Conservation (phyloP, 2,329 filamentous ascomycete genomes). For the Colletotrichum agaves region DNA sequence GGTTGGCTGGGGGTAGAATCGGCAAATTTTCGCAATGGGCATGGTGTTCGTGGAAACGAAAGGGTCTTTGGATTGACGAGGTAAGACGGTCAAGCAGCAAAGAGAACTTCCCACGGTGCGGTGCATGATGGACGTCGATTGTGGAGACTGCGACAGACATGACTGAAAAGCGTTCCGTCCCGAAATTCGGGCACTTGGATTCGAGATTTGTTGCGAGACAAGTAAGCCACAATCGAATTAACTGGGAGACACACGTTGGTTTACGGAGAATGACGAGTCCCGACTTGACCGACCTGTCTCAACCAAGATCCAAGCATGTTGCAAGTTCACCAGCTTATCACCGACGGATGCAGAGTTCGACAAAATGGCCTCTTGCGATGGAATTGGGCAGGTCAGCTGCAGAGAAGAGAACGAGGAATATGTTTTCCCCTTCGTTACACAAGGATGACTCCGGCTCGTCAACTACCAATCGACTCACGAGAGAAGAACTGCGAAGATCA, state of each 20-base stretch:
- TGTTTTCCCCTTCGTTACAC: background rate
- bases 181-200: constrained; percentile 32
- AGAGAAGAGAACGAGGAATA: background rate
- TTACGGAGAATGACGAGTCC: constrained; percentile 19
- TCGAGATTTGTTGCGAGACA: constrained; percentile 14
- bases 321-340: constrained; percentile 17
- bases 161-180: constrained; percentile 27
- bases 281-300: constrained; percentile 23
- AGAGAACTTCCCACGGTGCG: background rate
- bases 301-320: constrained; percentile 9
- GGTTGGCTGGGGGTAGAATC: background rate
- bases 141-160: constrained; percentile 22
- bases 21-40: background rate
- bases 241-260: constrained; percentile 29
- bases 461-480: constrained; percentile 11
- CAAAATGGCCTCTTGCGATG: background rate
- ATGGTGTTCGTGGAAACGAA: background rate
- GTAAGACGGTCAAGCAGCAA: background rate
- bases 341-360: constrained; percentile 8
- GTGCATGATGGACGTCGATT: constrained; percentile 4
- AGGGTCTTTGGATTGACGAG: constrained; percentile 9
- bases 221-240: constrained; percentile 22
- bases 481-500: background rate
- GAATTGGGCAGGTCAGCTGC: background rate
- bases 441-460: constrained; percentile 14